Base-by-base conservation (phyloP, 331 rosid genomes). In the Malus hybrid region DNA sequence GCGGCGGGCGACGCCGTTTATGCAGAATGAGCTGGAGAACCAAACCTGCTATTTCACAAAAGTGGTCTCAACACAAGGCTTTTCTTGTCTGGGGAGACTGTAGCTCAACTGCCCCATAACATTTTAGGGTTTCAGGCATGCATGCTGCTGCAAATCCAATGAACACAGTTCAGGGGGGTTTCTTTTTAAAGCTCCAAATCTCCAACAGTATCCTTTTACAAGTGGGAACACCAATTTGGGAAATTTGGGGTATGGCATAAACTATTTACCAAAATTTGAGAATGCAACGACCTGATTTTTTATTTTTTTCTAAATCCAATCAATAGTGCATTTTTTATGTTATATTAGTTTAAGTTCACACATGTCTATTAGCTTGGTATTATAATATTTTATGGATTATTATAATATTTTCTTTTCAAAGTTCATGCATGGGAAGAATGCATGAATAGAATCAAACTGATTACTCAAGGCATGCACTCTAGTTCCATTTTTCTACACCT, bases 1-100 rank as follows among this genome's bases (percentile, higher is more conserved):
- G 94, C 90, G 88, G 97, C 94, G 86, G 55, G 70, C 81, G 97
- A 88, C 85, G 89, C 84, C 27, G 93, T 36, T 42, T 44, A 20
- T 36, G 85, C 20, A 59, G 74, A 78, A 69, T 78, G 81, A 80
- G 89, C 83, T 81, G 70, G 71, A 34, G 86, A 84, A 84, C 81
- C 79, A 11, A 66, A 66, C 70, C 18, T 74, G 78, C 74, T 82
- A 82, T 86, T 67, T 76, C 78, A 46, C 65, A 80, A 82, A 87
- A 78, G 79, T 69, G 76, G 78, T 34, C 72, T 67, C 81, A 66
- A 75, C 62, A 80, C 11, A 50, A 77, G 66, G n/a, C 32, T 62
- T 62, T 14, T 42, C 62, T 71, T 72, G 24, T 65, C 13, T 52
- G 3, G 57, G 57, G 57, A 16, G 57, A 52, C 57, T 52, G 4